Evolutionary conservation across 148 eudicot species (phyloP).

Genomic region (Diospyros kaki): DNA sequence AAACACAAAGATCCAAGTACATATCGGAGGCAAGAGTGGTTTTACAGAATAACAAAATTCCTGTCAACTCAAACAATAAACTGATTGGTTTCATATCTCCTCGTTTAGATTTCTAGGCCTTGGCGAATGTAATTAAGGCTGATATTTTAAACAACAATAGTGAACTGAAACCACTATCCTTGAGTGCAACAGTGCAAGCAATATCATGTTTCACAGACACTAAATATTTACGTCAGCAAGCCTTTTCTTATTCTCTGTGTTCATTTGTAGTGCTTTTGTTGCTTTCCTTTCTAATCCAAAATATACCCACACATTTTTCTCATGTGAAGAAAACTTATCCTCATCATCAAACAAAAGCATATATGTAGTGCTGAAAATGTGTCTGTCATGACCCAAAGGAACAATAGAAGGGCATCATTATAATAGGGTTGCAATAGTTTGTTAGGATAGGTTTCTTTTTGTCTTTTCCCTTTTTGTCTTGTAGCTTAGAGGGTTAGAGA

Average conservation of each 20-base stretch:
- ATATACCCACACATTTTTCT: not conserved
- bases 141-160: not conserved
- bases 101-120: not conserved
- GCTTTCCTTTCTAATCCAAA: not conserved
- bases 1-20: not conserved
- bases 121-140: not conserved
- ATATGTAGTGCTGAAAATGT: not conserved
- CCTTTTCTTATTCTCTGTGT: too few species aligned
- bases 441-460: too few species aligned
- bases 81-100: not conserved
- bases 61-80: not conserved
- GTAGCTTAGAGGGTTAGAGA: too few species aligned
- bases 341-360: not conserved
- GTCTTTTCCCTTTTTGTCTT: too few species aligned
- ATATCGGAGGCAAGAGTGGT: not conserved
- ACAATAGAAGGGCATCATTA: too few species aligned
- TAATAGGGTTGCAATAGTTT: too few species aligned
- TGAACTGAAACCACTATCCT: not conserved
- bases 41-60: not conserved
- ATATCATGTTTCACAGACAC: not conserved
- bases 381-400: too few species aligned
- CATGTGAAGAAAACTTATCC: not conserved
- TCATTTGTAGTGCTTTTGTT: not conserved
- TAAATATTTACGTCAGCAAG: not conserved
- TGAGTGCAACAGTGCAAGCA: not conserved